Conservation (phyloP, 768 basidiomycete genomes). For the Tricholoma furcatifolium region DNA sequence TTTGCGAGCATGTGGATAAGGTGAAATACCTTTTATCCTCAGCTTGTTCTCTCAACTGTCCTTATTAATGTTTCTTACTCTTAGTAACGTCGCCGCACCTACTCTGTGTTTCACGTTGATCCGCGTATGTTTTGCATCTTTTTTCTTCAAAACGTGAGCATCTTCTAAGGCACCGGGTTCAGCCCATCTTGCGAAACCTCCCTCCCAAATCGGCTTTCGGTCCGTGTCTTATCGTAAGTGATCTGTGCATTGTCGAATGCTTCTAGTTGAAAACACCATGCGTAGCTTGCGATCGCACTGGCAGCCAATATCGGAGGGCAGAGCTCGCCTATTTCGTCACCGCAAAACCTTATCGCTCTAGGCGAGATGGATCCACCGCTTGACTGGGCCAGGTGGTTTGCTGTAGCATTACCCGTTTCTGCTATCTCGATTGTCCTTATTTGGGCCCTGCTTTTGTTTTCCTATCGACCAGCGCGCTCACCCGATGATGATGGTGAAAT, state of each 20-base stretch:
- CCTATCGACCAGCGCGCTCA: constrained; percentile 72
- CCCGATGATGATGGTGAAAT: constrained; percentile 77
- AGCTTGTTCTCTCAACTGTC: not conserved
- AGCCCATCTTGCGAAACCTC: constrained; percentile 93
- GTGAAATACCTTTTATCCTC: constrained; percentile 31
- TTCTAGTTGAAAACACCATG: not conserved
- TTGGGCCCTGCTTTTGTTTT: constrained; percentile 84
- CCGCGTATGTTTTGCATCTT: constrained; percentile 52
- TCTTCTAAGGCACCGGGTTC: constrained; percentile 4
- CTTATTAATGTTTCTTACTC: constrained; percentile 13
- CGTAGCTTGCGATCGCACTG: constrained; percentile 91
- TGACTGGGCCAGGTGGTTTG: constrained; percentile 93
- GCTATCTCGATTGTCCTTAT: constrained; percentile 83
- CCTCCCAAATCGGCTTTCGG: constrained; percentile 85
- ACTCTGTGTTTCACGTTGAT: constrained; percentile 96
- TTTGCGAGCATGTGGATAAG: constrained; percentile 99
- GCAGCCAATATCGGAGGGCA: constrained; percentile 98
- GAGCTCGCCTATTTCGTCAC: constrained; percentile 95
- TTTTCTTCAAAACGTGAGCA: not conserved
- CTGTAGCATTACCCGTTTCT: constrained; percentile 90
- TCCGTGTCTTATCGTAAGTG: constrained; percentile 85
- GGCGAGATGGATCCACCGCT: constrained; percentile 81
- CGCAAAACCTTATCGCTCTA: constrained; percentile 94
- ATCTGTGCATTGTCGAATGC: not conserved
- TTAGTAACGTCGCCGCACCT: constrained; percentile 94